Conservation (phyloP, 164 flowering plant genomes). For the Warburgia ugandensis region DNA sequence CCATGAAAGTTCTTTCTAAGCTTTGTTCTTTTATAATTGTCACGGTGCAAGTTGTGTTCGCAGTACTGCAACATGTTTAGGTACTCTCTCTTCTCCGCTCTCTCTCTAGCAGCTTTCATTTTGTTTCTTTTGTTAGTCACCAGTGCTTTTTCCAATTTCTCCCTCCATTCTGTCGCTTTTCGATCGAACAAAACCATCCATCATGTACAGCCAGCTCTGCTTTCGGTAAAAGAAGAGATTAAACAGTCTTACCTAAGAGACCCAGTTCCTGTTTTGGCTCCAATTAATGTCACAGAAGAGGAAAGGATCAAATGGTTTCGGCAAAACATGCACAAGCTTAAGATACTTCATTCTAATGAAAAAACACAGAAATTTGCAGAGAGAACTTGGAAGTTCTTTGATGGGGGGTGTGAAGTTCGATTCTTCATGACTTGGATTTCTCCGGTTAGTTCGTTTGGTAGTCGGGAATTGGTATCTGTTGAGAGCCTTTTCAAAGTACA, state of each 20-base stretch:
- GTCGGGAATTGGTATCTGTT: constrained; percentile 44
- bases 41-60: too few relatives aligned
- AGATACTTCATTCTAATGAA: constrained; percentile 22
- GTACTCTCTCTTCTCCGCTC: constrained; percentile 17
- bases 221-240: constrained; percentile 11
- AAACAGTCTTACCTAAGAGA: constrained; percentile 2
- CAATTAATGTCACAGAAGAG: constrained; percentile 14
- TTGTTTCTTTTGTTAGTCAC: constrained; percentile 14
- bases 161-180: constrained; percentile 8
- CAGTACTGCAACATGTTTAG: constrained; percentile 9
- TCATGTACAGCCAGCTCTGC: not conserved
- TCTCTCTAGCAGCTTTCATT: constrained; percentile 20
- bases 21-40: too few relatives aligned
- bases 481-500: constrained; percentile 69
- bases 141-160: constrained; percentile 15
- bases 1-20: too few relatives aligned
- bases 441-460: constrained; percentile 34
- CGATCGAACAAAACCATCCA: not conserved
- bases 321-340: constrained; percentile 16
- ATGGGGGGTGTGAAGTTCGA: constrained; percentile 29
- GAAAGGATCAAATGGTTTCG: constrained; percentile 25
- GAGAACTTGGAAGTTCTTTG: constrained; percentile 24
- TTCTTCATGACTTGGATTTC: constrained; percentile 94
- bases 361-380: constrained; percentile 15
- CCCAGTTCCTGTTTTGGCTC: constrained; percentile 13